Percentiles rank a stretch among this genome's conserved stretches.
Evolutionary conservation across 2,329 filamentous ascomycete genomes (phyloP).

Genomic region (Zopfia rhizophila): DNA sequence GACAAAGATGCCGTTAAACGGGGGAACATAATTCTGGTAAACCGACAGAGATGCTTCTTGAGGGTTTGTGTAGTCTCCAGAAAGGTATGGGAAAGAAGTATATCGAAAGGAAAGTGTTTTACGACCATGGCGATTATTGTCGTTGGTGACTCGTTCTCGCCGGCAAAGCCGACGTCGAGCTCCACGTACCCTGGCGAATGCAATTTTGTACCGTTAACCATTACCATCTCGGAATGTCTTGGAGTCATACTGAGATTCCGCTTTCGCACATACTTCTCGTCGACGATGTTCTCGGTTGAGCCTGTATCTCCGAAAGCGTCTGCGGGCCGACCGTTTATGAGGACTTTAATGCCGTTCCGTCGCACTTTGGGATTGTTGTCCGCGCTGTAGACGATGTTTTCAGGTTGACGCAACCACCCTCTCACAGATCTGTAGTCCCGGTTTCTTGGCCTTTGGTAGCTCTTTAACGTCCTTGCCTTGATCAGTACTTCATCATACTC

Average conservation of each 20-base stretch:
- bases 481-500: conserved; percentile 24
- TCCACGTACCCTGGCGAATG: no score
- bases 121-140: not conserved
- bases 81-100: not conserved
- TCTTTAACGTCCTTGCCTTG: conserved; percentile 32
- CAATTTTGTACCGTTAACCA: no score
- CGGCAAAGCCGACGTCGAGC: no score
- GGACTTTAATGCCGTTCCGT: no score
- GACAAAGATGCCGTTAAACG: no score
- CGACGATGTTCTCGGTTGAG: not conserved
- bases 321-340: not conserved
- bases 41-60: no score
- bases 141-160: not conserved
- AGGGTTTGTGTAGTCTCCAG: not conserved
- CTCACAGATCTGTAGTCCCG: no score
- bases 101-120: conserved; percentile 1
- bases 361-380: no score
- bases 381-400: no score
- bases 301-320: conserved; percentile 5
- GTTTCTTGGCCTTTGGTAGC: conserved; percentile 33
- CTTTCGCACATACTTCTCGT: not conserved
- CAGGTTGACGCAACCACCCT: no score
- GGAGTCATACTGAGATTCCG: not conserved
- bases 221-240: no score
- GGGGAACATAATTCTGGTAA: no score